Evolutionary conservation across 2,329 filamentous ascomycete species (phyloP).

Genomic region (Hyphodiscus sp.): DNA sequence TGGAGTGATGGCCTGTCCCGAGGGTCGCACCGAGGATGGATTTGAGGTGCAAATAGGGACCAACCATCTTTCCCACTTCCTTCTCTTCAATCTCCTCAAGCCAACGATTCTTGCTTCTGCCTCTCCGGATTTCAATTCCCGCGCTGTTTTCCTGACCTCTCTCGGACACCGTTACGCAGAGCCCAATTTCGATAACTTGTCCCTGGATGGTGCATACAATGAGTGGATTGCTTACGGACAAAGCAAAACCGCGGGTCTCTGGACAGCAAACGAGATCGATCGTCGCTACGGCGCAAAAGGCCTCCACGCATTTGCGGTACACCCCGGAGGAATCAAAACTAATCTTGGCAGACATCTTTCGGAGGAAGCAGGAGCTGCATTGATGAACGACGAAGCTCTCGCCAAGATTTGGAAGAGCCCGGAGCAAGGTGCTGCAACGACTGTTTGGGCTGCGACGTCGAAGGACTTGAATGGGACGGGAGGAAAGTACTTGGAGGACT

Average conservation of each 20-base stretch:
- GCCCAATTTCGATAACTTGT: conserved; percentile 33
- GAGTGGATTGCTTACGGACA: conserved; percentile 35
- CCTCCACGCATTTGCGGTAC: conserved; percentile 36
- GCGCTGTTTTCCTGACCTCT: conserved; percentile 41
- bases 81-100: conserved; percentile 45
- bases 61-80: conserved; percentile 48
- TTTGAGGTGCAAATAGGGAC: conserved; percentile 45
- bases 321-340: conserved; percentile 34
- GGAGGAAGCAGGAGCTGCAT: conserved; percentile 40
- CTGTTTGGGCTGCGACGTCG: conserved; percentile 33
- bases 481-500: conserved; percentile 37
- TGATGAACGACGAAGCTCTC: conserved; percentile 21
- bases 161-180: conserved; percentile 36
- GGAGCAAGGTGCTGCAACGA: conserved; percentile 34
- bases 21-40: conserved; percentile 36
- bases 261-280: conserved; percentile 41
- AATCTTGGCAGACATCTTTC: conserved; percentile 29
- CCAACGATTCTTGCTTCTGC: conserved; percentile 34
- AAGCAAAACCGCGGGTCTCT: conserved; percentile 41
- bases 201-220: conserved; percentile 30
- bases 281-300: conserved; percentile 35
- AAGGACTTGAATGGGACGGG: conserved; percentile 34
- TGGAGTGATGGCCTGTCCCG: conserved; percentile 13
- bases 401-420: conserved; percentile 26
- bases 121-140: conserved; percentile 35